Evolutionary conservation across 1,139 yeast genomes (phyloP), one percentile per base, ranked within the genome.

Genomic region (Yarrowia galli): DNA sequence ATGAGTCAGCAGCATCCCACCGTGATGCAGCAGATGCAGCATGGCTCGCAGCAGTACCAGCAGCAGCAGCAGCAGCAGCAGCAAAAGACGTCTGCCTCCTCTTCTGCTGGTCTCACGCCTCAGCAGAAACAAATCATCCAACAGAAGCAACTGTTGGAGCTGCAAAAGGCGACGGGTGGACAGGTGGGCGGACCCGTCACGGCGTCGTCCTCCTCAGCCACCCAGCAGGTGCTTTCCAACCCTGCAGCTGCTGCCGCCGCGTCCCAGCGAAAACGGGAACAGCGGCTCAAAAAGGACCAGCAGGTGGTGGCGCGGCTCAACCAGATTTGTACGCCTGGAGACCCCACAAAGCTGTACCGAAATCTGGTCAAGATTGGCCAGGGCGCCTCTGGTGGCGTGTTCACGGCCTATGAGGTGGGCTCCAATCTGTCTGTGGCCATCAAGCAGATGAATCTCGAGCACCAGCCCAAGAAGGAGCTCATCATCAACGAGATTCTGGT

Each of bases 371-470:
- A 95, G 80, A 89, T 95, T 75, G 99, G 99, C 7, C 98, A 95
- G 80, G 99, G 99, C 75, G 99, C 99, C 0, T 89, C 96, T 48
- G 99, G 99, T 69, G 98, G 98, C 67, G 99, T 95, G 63, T 95
- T 89, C 76, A 91, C 96, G 48, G 98, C 98, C 0, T 88, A 89
- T 74, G 92, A 89, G 73, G 79, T 79, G 36, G 85, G 85, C 23
- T 83, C 85, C 13, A 83, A 86, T 68, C 81, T 82, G 48, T 83
- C 89, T 60, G 99, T 95, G 60, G 99, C 99, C 13, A 92, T 95
- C 72, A 95, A 95, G 78, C 98, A 95, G 80, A 95, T 95, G 95
- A 96, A 93, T 75, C 81, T 95, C 69, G 91, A 91, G 70, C 89
- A 90, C 70, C 99, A 96, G 80, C 97, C 98, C 56, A 85, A 97